Evolutionary conservation across 2,329 filamentous ascomycete species (phyloP).

Genomic region (Colletotrichum musicola): DNA sequence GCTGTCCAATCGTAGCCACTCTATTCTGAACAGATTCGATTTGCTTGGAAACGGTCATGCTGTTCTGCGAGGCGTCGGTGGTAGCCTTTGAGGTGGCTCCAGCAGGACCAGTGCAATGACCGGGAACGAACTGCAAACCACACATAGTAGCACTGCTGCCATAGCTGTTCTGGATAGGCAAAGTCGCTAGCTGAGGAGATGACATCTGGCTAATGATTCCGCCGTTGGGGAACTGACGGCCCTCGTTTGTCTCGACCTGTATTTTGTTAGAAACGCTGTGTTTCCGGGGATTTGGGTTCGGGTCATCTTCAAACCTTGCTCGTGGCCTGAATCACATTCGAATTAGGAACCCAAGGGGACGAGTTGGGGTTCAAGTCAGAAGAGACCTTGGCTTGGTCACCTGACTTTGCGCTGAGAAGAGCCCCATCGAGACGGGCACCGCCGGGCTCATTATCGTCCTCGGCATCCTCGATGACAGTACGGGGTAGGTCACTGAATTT

Average conservation of each 20-base stretch:
- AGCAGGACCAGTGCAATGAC: not conserved
- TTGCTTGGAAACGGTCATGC: not conserved
- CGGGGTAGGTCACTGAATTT: constrained; percentile 7
- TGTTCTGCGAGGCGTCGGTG: not conserved
- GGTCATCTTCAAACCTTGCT: constrained; percentile 11
- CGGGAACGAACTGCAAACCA: constrained; percentile 7
- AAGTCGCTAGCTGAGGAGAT: not conserved
- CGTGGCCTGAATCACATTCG: not conserved
- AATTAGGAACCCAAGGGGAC: constrained; percentile 32
- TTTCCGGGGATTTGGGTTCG: not conserved
- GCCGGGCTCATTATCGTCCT: constrained; percentile 30
- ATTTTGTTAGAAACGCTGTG: not conserved
- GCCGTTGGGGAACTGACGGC: not conserved
- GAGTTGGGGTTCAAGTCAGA: constrained; percentile 36
- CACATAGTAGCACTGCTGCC: not conserved
- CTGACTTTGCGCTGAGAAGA: not conserved
- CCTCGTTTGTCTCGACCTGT: not conserved
- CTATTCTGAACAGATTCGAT: not conserved
- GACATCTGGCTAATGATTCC: too few relatives aligned
- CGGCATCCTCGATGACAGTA: constrained; percentile 13
- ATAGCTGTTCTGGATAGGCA: not conserved
- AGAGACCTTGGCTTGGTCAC: not conserved
- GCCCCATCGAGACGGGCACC: constrained; percentile 25
- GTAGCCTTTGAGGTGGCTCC: not conserved
- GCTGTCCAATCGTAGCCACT: constrained; percentile 2